Evolutionary conservation across 352 stramenopile species (phyloP).

Genomic region (Pythium pyrilobum): DNA sequence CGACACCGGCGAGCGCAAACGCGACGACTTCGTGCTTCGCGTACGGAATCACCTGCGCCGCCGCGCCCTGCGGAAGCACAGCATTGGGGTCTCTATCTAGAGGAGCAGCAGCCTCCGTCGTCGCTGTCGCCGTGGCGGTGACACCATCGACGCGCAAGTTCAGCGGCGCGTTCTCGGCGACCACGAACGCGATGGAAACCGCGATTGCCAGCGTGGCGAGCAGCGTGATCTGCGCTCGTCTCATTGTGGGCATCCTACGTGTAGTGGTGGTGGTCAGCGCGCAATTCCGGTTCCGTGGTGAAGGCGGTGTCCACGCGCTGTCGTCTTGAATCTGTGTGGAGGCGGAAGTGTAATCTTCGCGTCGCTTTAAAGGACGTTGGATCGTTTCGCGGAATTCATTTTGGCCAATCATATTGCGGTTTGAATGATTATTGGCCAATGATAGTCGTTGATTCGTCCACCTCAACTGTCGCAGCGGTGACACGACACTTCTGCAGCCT

Average conservation of each 20-base stretch:
- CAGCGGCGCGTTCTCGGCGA: not conserved
- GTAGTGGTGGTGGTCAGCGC: not conserved
- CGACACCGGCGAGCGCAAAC: conserved; percentile 46
- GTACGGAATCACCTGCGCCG: conserved; percentile 25
- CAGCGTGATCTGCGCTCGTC: not conserved
- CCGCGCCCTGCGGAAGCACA: conserved; percentile 15
- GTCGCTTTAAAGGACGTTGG: too few species aligned
- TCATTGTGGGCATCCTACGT: not conserved
- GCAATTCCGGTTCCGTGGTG: not conserved
- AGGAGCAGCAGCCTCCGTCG: not conserved
- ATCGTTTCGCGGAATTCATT: not conserved
- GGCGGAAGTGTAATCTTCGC: too few species aligned
- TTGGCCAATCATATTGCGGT: conserved; percentile 5
- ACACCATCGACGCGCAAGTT: not conserved
- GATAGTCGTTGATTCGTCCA: conserved; percentile 1
- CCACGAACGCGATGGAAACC: not conserved
- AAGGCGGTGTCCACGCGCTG: not conserved
- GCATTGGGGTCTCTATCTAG: not conserved
- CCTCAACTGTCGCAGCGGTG: conserved; percentile 12
- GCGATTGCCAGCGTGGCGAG: not conserved
- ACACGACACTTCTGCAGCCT: not conserved
- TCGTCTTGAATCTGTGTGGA: conserved; percentile 13
- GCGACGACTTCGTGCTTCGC: conserved; percentile 40
- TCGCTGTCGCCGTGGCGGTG: not conserved
- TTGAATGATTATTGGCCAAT: conserved; percentile 10